phyloP scores from a whole-genome alignment of 2,329 filamentous ascomycete genomes.

The Volutella citrinella region DNA sequence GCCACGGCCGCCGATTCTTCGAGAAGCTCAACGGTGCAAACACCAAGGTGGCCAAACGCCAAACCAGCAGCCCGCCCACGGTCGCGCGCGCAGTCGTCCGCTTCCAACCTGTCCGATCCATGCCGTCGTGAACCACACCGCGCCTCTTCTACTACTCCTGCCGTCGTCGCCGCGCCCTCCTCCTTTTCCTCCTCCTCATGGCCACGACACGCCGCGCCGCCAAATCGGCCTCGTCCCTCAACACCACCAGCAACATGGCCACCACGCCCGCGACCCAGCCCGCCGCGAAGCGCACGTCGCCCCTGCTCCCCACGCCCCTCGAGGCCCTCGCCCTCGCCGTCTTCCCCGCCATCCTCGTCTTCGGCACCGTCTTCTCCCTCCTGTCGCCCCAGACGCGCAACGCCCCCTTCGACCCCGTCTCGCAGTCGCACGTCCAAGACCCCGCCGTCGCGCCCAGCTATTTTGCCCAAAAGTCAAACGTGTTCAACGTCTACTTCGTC shows the following conservation, averaged over 20 bases:
- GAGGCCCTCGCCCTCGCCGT: slow-evolving; percentile 63
- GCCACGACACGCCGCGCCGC: slow-evolving; percentile 25
- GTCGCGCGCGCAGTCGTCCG: too few species aligned
- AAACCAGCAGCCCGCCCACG: too few species aligned
- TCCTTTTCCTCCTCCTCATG: slow-evolving; percentile 24
- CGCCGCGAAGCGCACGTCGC: slow-evolving; percentile 45
- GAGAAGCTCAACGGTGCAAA: too few species aligned
- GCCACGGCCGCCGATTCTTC: slow-evolving; percentile 6
- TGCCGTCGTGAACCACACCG: slow-evolving; percentile 1
- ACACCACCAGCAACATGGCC: slow-evolving; percentile 13
- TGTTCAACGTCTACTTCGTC: slow-evolving; percentile 91
- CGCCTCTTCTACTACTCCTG: neutral
- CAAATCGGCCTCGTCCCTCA: slow-evolving; percentile 15
- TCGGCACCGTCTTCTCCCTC: slow-evolving; percentile 78
- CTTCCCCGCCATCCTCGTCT: slow-evolving; percentile 75
- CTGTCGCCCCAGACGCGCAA: slow-evolving; percentile 70
- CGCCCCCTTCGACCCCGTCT: slow-evolving; percentile 57
- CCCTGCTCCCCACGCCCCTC: slow-evolving; percentile 67
- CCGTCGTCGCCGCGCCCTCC: too few species aligned
- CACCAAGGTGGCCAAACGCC: too few species aligned
- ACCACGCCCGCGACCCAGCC: slow-evolving; percentile 14
- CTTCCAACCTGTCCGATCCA: too few species aligned
- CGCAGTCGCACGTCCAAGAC: slow-evolving; percentile 62
- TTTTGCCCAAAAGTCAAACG: slow-evolving; percentile 89
- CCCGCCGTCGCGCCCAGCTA: slow-evolving; percentile 67